Base-by-base conservation (phyloP, 139 green algal genomes). In the Marvania coccoides region DNA sequence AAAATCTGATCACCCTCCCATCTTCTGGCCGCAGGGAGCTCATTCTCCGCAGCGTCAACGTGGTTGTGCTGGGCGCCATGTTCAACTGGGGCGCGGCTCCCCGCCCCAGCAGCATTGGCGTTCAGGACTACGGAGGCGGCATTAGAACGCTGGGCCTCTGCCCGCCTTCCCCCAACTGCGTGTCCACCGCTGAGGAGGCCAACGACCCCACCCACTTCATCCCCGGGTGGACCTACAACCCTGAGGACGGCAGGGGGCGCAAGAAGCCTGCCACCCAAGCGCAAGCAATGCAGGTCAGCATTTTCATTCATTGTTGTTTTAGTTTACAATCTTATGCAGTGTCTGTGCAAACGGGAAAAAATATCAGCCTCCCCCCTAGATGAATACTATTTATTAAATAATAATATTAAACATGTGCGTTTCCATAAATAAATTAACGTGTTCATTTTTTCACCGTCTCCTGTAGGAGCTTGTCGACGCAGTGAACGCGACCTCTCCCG, bases 161-260 rank as follows among this genome's bases (percentile, higher is more conserved):
- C 79, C 90, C 91, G 5, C 42, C 74, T 31, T 87, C 82, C 13
- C 87, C 87, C 26, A 97, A 97, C 81, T 98, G 92, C 83, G 89
- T 98, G 23, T 83, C 77, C 33, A 98, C 92, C 2, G 79, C 81
- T 2, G 91, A 95, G 73, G 88, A 91, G 69, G 69, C 70, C 24
- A 96, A 96, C 70, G 88, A 96, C 67, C 67, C 65, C 4, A 58
- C 58, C 19, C 90, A 96, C 69, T 97, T 90, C 70, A 80, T 90
- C 6, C 88, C 91, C 1, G 67, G 81, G 15, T 90, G 87, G 88
- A 91, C 84, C 8, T 96, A 93, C 78, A 92, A 92, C 76, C 88
- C 88, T 5, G 59, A 89, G 63, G 87, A 94, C 34, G 85, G 89
- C 3, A 77, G 85, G 35, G 91, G 85, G 19, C 57, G 64, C 23